These are phyloP conservation scores for Amaranthus tricolor DNA, from an alignment of 179 eudicot species.

Conservation along the genomic window DNA sequence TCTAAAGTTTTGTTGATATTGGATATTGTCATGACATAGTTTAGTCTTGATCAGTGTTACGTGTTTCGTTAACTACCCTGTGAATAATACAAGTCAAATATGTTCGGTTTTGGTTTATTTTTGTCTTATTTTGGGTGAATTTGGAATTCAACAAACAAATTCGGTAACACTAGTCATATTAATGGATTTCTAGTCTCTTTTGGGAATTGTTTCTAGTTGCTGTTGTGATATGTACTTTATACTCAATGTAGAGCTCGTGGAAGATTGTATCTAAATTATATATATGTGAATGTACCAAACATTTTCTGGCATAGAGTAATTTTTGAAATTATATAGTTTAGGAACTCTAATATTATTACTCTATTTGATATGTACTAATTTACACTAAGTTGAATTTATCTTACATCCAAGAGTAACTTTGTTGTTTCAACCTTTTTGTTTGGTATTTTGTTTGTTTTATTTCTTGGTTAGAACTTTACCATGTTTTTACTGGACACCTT, in stretches of 20 bases:
- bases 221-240: not conserved
- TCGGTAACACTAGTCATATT: not conserved
- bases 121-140: too few species aligned
- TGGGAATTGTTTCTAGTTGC: not conserved
- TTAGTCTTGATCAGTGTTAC: not conserved
- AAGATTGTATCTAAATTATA: not conserved
- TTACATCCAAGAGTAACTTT: not conserved
- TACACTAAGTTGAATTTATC: not conserved
- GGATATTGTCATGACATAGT: not conserved
- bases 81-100: too few species aligned
- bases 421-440: too few species aligned
- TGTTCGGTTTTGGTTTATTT: too few species aligned
- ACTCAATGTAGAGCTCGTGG: not conserved
- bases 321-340: not conserved
- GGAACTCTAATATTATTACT: not conserved
- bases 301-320: not conserved
- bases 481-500: not conserved
- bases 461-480: too few species aligned
- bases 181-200: not conserved
- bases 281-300: not conserved
- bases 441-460: too few species aligned
- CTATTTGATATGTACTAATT: not conserved
- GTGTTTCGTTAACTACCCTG: too few species aligned
- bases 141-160: not conserved
- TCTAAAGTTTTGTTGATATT: not conserved